Evolutionary conservation across 768 basidiomycete species (phyloP).

Genomic region (Termitomyces sp.): DNA sequence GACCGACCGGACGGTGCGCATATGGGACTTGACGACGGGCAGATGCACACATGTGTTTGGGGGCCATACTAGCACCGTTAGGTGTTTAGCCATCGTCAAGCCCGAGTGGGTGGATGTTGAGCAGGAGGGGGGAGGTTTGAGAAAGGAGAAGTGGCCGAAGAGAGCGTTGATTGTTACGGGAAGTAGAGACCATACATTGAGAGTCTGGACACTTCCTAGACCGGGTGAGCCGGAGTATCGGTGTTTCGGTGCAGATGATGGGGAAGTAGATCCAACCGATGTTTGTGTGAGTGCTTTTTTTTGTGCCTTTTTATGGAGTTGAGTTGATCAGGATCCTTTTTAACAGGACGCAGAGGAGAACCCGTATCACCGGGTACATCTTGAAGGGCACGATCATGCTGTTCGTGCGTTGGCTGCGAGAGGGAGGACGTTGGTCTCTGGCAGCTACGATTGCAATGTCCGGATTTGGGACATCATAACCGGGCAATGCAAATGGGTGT

Average conservation of each 20-base stretch:
- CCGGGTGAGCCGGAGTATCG: conserved; percentile 74
- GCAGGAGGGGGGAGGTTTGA: conserved; percentile 51
- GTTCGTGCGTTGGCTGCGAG: conserved; percentile 90
- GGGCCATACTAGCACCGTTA: conserved; percentile 94
- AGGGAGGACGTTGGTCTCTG: conserved; percentile 86
- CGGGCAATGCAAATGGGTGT: conserved; percentile 72
- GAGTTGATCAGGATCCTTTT: conserved; percentile 16
- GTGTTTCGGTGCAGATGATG: conserved; percentile 56
- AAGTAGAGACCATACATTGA: conserved; percentile 60
- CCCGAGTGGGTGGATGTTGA: conserved; percentile 82
- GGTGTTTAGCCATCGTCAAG: conserved; percentile 93
- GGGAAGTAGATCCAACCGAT: conserved; percentile 49
- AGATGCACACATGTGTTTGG: conserved; percentile 90
- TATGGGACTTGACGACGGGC: conserved; percentile 72
- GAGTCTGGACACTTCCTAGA: conserved; percentile 51
- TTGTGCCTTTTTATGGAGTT: conserved; percentile 21
- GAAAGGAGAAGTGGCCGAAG: conserved; percentile 65
- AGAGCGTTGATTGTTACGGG: conserved; percentile 70
- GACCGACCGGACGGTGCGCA: conserved; percentile 79
- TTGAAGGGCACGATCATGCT: conserved; percentile 88
- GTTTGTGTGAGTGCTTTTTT: conserved; percentile 25
- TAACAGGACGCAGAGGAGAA: conserved; percentile 62
- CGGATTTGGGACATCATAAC: conserved; percentile 93
- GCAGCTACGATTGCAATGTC: conserved; percentile 93
- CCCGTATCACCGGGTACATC: conserved; percentile 81